Evolutionary conservation across 73 alveolate species (phyloP), one percentile per base, ranked within the genome.

Genomic region (Paramecium caudatum): DNA sequence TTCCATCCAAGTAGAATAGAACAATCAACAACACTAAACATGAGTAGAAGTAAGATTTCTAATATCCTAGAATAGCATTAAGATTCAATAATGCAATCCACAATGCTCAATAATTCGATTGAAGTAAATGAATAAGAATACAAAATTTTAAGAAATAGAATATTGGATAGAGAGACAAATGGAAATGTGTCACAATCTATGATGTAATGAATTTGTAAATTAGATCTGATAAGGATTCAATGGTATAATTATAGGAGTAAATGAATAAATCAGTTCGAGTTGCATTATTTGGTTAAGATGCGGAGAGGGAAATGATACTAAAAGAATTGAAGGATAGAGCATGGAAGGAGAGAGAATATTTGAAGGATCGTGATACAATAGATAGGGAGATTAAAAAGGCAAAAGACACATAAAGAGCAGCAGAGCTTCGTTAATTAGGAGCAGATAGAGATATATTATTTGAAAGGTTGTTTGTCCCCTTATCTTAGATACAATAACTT

Each of bases 301-400:
- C 49, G 10, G 88, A 74, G 30, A 74, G 88, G 32, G 88, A 74
- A 74, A 74, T 74, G 88, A 74, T 74, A 27, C 55, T 74, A 19
- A 74, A 74, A 43, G 88, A 74, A 5, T 74, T 74, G 32, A 74
- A 39, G 15, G 88, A 74, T 45, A 37, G 88, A 74, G 23, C 55
- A 19, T 37, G 25, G 62, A 74, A 74, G 16, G 88, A 74, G 32
- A 74, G 88, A 39, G 88, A 74, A 43, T 74, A 74, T 43, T 45
- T 74, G 27, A 74, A 74, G 19, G 88, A 74, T 74, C 15, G 47
- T 21, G 88, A 74, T 45, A 74, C 47, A 21, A 74, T 74, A 37
- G 88, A 74, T 17, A 74, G 65, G 43, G 88, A 74, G 21, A 74
- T 74, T 36, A 74, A 74, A 27, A 74, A 74, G 21, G 15, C 47